Evolutionary conservation across 2,329 filamentous ascomycete species (phyloP), one percentile per base, ranked within the genome.

Genomic region (Stenocarpella maydis): DNA sequence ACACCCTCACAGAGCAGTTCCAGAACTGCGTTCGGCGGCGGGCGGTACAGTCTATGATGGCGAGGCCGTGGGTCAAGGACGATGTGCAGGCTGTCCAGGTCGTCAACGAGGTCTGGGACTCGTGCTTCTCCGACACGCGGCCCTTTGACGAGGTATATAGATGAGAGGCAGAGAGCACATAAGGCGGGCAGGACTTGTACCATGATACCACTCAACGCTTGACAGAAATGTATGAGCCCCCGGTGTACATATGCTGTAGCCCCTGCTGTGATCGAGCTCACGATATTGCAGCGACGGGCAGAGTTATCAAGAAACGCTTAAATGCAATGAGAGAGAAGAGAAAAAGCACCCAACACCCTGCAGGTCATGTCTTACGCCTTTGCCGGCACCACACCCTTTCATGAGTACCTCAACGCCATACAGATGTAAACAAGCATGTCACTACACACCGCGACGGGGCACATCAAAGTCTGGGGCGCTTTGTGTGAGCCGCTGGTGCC

Each of bases 61-160:
- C 88, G 41, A 86, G 96, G 71, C 94, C 94, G 19, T 86, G 87
- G 55, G 96, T 95, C 78, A 93, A 92, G 79, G 92, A 97, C 80
- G 91, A 97, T 75, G 90, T 90, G 17, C 93, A 98, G 74, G 96
- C 96, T 4, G 88, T 89, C 64, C 93, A 92, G 82, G 90, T 97
- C 31, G 94, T 99, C 69, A 96, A 98, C 80, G 91, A 97, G 80
- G 96, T 99, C n/a, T 99, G 95, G 94, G 95, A 97, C 74, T 98
- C 94, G 75, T 99, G 96, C 80, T 99, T 97, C 79, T 84, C 88
- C 64, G 96, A 99, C 81, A 98, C 95, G 4, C 86, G 96, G 76
- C 96, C 96, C 2, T 99, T 99, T 81, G 94, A 98, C 79, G 95
- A 98, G 79, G 94, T 99, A 65, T 99, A 97, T 80, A 90, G 93